Evolutionary conservation across 352 stramenopile species (phyloP), one percentile per base, ranked within the genome.

Genomic region (Phytophthora tentaculata): DNA sequence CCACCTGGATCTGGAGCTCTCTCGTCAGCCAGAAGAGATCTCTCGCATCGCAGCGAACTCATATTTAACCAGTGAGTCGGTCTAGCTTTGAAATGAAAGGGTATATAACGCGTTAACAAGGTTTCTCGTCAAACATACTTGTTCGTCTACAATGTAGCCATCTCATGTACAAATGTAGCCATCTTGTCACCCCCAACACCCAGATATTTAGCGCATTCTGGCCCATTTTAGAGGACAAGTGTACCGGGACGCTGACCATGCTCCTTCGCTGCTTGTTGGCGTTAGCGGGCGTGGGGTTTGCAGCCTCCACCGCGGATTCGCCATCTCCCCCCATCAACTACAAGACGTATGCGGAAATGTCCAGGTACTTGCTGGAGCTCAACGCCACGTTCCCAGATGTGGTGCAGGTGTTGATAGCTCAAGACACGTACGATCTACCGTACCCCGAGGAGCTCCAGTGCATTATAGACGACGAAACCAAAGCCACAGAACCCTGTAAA

Each of bases 381-480:
- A 91, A 90, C 56, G 67, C 77, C n/a, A 80, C 75, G 28, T 96
- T 88, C 56, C 88, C 90, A 2, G 84, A 94, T 60, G 65, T 96
- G 23, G 76, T 97, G 44, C 84, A 84, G 22, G 77, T 97, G 39
- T 92, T 80, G 7, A 69, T 95, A 9, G 91, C 88, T 41, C 90
- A 97, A 69, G 86, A 96, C 47, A 88, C 71, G 58, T 97, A 96
- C 73, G 59, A 51, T 12, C 68, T 97, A 57, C 85, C 89, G 56
- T 92, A 88, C 35, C 86, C 87, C 3, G 20, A 79, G 7, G 82
- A 90, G 60, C 82, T 96, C 17, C 64, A 66, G 62, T 96, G 88
- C 28, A 56, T 82, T 12, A 71, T 80, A 20, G 71, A 91, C 70
- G 74, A 89, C 28, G 56, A 67, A 14, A 84, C 71, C 9, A 56